A percentile compares a stretch with the other conserved stretches of the same genome.
Evolutionary conservation across 2,329 filamentous ascomycete genomes (phyloP).

Genomic region (Tolypocladium cylindrosporum): DNA sequence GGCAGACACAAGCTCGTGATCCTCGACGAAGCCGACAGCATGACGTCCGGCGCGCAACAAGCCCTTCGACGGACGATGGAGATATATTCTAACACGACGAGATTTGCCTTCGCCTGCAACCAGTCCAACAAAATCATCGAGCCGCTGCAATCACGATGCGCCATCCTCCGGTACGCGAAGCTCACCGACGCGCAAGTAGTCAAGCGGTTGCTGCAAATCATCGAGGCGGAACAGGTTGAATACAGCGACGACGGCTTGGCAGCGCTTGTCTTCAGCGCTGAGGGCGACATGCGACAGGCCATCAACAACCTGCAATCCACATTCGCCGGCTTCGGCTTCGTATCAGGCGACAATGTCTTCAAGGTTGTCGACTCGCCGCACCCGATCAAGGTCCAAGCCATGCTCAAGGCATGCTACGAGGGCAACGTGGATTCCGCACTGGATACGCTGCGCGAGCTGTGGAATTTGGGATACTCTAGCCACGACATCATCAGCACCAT

Average conservation of each 20-base stretch:
- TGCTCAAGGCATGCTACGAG: constrained; percentile 96
- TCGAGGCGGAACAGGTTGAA: constrained; percentile 81
- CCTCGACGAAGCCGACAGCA: constrained; percentile 94
- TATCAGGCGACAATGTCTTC: constrained; percentile 97
- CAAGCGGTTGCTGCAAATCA: constrained; percentile 83
- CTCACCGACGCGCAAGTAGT: constrained; percentile 90
- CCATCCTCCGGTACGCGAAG: constrained; percentile 86
- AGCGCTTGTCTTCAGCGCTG: constrained; percentile 92
- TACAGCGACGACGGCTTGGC: constrained; percentile 90
- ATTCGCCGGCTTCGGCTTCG: constrained; percentile 84
- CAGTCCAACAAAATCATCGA: constrained; percentile 99
- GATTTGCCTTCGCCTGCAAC: constrained; percentile 97
- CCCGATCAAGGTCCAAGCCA: constrained; percentile 95
- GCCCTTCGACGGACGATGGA: constrained; percentile 95
- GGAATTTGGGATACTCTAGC: constrained; percentile 92
- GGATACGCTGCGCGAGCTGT: constrained; percentile 79
- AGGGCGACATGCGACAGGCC: constrained; percentile 97
- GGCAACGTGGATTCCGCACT: constrained; percentile 81
- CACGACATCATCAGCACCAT: constrained; percentile 99
- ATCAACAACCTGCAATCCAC: constrained; percentile 98
- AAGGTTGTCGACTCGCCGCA: constrained; percentile 94
- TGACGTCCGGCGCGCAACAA: constrained; percentile 95
- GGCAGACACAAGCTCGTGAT: constrained; percentile 96
- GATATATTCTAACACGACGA: constrained; percentile 91
- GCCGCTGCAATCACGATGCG: constrained; percentile 92